These are phyloP conservation scores for Fusarium neocosmosporiellum DNA, from an alignment of 2,329 filamentous ascomycete species.

Conservation along the genomic window DNA sequence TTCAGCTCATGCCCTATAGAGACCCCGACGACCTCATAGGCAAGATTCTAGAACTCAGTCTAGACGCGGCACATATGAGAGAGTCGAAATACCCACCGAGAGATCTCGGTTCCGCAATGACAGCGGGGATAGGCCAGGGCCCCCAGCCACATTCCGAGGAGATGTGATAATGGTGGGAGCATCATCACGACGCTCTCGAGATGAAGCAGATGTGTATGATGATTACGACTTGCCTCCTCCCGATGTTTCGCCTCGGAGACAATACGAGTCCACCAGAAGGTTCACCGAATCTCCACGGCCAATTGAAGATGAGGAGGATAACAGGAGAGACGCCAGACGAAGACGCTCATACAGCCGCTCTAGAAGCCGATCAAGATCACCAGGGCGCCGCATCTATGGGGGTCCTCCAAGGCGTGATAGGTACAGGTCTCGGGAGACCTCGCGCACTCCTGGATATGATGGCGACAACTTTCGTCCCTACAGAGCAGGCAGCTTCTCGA, in stretches of 20 bases:
- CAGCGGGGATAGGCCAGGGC: background rate
- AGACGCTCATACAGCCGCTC: background rate
- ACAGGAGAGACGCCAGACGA: background rate
- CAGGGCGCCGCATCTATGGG: slow-evolving; percentile 6
- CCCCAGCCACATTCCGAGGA: background rate
- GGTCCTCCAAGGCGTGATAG: background rate
- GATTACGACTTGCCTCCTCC: slow-evolving; percentile 1
- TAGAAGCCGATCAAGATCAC: slow-evolving; percentile 22
- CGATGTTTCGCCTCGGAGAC: background rate
- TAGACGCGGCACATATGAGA: slow-evolving; percentile 22
- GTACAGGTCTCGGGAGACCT: slow-evolving; percentile 8
- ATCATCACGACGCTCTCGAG: background rate
- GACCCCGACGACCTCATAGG: slow-evolving; percentile 5
- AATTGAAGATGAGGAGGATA: slow-evolving; percentile 21
- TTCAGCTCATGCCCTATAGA: slow-evolving; percentile 19
- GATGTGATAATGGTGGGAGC: background rate
- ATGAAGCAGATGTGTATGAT: background rate
- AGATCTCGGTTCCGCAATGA: slow-evolving; percentile 7
- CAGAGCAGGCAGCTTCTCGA: slow-evolving; percentile 26
- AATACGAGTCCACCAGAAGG: background rate
- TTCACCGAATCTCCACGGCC: slow-evolving; percentile 32
- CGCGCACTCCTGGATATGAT: slow-evolving; percentile 6
- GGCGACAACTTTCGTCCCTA: slow-evolving; percentile 4
- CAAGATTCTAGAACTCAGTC: slow-evolving; percentile 5
- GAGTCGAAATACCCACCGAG: background rate